Evolutionary conservation across 305 asterid genomes (phyloP), one percentile per base, ranked within the genome.

Genomic region (Fraxinus greggii): DNA sequence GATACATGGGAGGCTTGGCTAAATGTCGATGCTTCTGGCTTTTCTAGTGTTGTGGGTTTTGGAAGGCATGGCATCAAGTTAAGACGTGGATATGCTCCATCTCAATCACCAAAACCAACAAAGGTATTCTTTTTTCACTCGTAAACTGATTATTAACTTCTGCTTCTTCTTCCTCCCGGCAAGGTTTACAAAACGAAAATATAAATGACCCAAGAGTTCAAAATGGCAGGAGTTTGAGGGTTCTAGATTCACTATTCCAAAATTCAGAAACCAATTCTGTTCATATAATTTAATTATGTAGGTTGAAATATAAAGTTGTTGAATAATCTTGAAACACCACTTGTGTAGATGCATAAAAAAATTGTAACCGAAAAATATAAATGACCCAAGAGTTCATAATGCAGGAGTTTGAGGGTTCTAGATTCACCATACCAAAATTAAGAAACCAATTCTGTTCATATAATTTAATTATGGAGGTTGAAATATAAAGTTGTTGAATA

Each of bases 1-100:
- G 93, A 90, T 83, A 91, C 98, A 65, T 96, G 99, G 98, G 99
- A 96, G 85, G 98, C 98, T 78, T 93, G 99, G 99, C 89, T 96
- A 81, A 87, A 74, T 89, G 89, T 77, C 65, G 93, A 91, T 82
- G 80, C 94, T 83, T 90, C 97, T 89, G 97, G 98, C 42, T 85
- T 94, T 85, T 88, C 92, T 67, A 83, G 84, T 85, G 87, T 88
- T 79, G 82, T 94, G 80, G 86, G 83, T 80, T 63, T 90, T 36
- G 90, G 92, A 72, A 85, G 90, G 83, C 90, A 84, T 51, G 89
- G 88, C 83, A 83, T 91, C 65, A 89, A 93, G 88, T 87, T 95
- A 82, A 92, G 98, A 83, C 99, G 97, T 87, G 99, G 98, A 45
- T 93, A 92, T 89, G 97, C 95, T 79, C 91, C 93, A 75, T 87